Base-by-base conservation (phyloP, 2,329 filamentous ascomycete genomes). In the Botrytis tulipae region DNA sequence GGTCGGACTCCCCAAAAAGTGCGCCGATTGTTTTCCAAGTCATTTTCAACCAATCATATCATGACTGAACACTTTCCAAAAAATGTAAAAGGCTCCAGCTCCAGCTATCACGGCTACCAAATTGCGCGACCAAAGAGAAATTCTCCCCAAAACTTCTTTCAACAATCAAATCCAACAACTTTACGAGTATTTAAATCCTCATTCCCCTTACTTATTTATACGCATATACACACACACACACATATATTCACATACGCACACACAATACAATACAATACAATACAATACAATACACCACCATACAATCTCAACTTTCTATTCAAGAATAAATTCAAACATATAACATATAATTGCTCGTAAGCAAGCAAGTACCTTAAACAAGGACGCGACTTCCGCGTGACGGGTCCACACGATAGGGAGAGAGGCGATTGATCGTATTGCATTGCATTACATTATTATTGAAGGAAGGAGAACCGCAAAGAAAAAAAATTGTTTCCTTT, bases 371-470 rank as follows among this genome's bases (percentile, higher is more conserved):
- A 63, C 46, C 69, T 71, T 63, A 63, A 62, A 44, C 57, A 62
- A 66, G 48, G 48, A 72, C 71, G 71, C 71, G 71, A 66, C 71
- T 72, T 32, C 71, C 62, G 71, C 62, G 71, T 72, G 71, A 72
- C 71, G 51, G 54, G 46, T 63, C 29, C 25, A 42, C 51, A 71
- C 48, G 22, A 68, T 29, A 57, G 35, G 35, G 35, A 68, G 32
- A 46, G 51, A 44, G 51, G 25, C 29, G 22, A 61, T 48, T 51
- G 44, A 57, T 29, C 12, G 51, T 57, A 29, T 57, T n/a, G 48
- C 48, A 54, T 54, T 42, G 14, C 40, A 42, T 54, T 54, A 7
- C 48, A n/a, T 54, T 9, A 37, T n/a, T 25, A 59, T 18, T 37
- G 37, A 68, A 48, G 48, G 51, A 72, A 68, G 61, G 70, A 71